Evolutionary conservation across 2,329 filamentous ascomycete genomes (phyloP).

Genomic region (Lizonia empirigonia): DNA sequence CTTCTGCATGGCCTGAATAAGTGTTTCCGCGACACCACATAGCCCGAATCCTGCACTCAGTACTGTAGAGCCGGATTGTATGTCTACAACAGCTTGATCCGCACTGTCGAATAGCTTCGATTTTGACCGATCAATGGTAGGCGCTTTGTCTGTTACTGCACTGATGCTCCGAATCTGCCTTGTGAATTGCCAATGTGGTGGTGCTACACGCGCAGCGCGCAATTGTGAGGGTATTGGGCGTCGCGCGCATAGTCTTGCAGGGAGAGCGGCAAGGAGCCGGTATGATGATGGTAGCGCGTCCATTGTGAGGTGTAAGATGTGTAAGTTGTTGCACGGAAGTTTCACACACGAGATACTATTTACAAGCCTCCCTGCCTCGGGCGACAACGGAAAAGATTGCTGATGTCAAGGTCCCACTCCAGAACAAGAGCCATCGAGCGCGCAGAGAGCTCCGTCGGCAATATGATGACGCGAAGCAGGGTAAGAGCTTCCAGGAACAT

Average conservation of each 20-base stretch:
- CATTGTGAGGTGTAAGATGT: constrained; percentile 28
- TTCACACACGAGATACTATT: constrained; percentile 9
- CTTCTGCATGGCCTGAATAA: constrained; percentile 44
- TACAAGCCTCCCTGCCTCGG: constrained; percentile 9
- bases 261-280: constrained; percentile 36
- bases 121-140: constrained; percentile 41
- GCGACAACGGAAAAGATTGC: constrained; percentile 1
- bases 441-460: constrained; percentile 6
- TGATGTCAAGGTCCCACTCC: constrained; percentile 15
- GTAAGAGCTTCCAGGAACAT: constrained; percentile 5
- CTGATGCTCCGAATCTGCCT: constrained; percentile 34
- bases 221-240: constrained; percentile 37
- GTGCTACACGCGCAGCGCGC: constrained; percentile 24
- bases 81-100: constrained; percentile 46
- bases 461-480: constrained; percentile 10
- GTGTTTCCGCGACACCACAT: constrained; percentile 48
- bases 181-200: constrained; percentile 30
- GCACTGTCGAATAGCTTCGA: constrained; percentile 47
- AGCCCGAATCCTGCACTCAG: constrained; percentile 49
- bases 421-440: constrained; percentile 13
- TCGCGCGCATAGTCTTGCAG: constrained; percentile 35
- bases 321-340: constrained; percentile 1
- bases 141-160: constrained; percentile 30
- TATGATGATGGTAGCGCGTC: constrained; percentile 36
- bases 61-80: constrained; percentile 45